Evolutionary conservation across 2,329 filamentous ascomycete genomes (phyloP).

Genomic region (Paracoccidioides lutzii): DNA sequence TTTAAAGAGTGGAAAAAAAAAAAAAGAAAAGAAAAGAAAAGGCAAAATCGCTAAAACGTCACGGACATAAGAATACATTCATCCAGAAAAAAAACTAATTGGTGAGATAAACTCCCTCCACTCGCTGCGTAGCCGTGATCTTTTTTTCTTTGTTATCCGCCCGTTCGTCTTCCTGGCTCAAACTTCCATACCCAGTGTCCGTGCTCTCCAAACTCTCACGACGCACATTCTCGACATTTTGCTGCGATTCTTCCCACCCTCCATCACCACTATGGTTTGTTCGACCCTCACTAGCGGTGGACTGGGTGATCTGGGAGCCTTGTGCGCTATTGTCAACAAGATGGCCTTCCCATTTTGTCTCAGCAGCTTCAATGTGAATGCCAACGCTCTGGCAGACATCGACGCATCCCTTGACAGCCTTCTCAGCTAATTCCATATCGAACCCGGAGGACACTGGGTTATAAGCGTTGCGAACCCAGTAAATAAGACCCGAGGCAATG

Average conservation of each 20-base stretch:
- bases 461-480: conserved; percentile 34
- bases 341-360: conserved; percentile 8
- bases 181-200: conserved; percentile 30
- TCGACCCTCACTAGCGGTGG: background rate
- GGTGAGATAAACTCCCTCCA: background rate
- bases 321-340: background rate
- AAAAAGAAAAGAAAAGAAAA: background rate
- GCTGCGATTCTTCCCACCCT: conserved; percentile 6
- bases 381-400: conserved; percentile 24
- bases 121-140: background rate
- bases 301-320: too few relatives aligned
- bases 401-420: conserved; percentile 28
- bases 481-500: conserved; percentile 29
- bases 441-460: conserved; percentile 33
- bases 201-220: conserved; percentile 23
- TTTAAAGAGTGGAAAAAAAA: conserved; percentile 12
- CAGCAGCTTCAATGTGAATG: conserved; percentile 21
- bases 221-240: background rate
- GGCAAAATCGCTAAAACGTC: background rate
- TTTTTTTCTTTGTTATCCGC: background rate
- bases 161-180: conserved; percentile 7
- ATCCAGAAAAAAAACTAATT: background rate
- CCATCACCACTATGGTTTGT: background rate
- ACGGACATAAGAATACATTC: background rate
- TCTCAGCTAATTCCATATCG: conserved; percentile 24